Percentiles rank a stretch among this genome's conserved stretches.
phyloP scores from a whole-genome alignment of 805 yeast species.

The Pichia pseudocactophila region DNA sequence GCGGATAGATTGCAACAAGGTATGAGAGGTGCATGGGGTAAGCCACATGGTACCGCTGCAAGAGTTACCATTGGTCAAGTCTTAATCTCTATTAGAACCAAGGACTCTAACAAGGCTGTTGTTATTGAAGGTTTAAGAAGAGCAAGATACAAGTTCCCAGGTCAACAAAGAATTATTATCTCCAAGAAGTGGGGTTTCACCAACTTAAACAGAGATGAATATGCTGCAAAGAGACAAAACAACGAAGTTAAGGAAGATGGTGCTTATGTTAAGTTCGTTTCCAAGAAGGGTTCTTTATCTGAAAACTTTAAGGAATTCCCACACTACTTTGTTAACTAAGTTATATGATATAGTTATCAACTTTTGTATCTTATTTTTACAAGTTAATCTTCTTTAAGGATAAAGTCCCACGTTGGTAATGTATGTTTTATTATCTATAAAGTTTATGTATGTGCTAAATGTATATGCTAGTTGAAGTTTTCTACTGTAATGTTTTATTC shows the following conservation, averaged over 20 bases:
- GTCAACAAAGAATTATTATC: slow-evolving; percentile 98
- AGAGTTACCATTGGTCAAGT: slow-evolving; percentile 98
- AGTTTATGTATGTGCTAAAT: no score
- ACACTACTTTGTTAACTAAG: slow-evolving; percentile 51
- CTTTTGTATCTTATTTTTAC: slow-evolving; percentile 4
- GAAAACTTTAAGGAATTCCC: slow-evolving; percentile 92
- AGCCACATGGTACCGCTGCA: slow-evolving; percentile 99
- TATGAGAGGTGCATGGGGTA: slow-evolving; percentile 99
- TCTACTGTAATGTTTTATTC: not conserved
- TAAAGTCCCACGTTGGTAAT: no score
- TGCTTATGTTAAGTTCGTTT: slow-evolving; percentile 98
- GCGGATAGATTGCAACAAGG: slow-evolving; percentile 99
- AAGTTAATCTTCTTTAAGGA: not conserved
- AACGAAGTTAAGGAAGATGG: slow-evolving; percentile 99
- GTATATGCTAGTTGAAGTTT: not conserved
- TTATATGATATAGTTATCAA: slow-evolving; percentile 6
- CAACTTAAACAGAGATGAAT: slow-evolving; percentile 94
- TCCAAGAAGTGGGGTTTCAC: slow-evolving; percentile 99
- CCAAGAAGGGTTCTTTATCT: slow-evolving; percentile 92
- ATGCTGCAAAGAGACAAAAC: slow-evolving; percentile 86
- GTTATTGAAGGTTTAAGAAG: slow-evolving; percentile 99
- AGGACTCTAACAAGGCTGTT: slow-evolving; percentile 95
- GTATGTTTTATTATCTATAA: no score
- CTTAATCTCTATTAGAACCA: slow-evolving; percentile 96
- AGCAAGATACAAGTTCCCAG: slow-evolving; percentile 99